A percentile compares a stretch with the other conserved stretches of the same genome.
Conservation (phyloP, 2,329 filamentous ascomycete species). For the Calonectria naviculata region DNA sequence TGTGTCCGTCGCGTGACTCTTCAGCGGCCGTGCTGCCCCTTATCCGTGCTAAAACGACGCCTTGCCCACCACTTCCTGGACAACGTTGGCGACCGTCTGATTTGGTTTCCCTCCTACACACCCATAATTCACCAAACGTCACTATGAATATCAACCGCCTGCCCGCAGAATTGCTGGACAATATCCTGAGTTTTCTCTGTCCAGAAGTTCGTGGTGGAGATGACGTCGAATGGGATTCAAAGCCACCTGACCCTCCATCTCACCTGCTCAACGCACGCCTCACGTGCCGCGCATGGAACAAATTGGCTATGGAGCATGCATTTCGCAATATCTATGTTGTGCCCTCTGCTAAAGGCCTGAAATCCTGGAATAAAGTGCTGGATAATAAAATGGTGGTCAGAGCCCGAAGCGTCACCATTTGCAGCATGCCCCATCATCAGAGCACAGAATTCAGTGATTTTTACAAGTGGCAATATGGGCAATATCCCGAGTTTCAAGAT, state of each 20-base stretch:
- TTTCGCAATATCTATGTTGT: neutral
- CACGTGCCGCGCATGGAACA: constrained; percentile 24
- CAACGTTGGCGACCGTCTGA: neutral
- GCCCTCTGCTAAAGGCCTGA: neutral
- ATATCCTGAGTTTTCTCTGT: neutral
- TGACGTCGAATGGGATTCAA: neutral
- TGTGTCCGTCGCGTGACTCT: neutral
- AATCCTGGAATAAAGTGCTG: neutral
- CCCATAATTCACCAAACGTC: neutral
- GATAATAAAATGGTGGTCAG: neutral
- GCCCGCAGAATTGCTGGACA: neutral
- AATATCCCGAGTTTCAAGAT: neutral
- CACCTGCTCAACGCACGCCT: neutral
- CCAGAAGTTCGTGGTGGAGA: neutral
- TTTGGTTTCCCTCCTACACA: neutral
- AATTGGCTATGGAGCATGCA: neutral
- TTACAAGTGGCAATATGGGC: neutral
- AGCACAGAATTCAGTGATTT: neutral
- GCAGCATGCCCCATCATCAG: neutral
- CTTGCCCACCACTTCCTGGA: neutral
- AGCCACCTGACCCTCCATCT: neutral
- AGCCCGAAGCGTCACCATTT: constrained; percentile 13
- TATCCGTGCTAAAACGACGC: neutral
- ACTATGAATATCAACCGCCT: neutral
- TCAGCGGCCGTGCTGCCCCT: neutral